Evolutionary conservation across 2,329 filamentous ascomycete genomes (phyloP).

Genomic region (Alternaria arborescens): DNA sequence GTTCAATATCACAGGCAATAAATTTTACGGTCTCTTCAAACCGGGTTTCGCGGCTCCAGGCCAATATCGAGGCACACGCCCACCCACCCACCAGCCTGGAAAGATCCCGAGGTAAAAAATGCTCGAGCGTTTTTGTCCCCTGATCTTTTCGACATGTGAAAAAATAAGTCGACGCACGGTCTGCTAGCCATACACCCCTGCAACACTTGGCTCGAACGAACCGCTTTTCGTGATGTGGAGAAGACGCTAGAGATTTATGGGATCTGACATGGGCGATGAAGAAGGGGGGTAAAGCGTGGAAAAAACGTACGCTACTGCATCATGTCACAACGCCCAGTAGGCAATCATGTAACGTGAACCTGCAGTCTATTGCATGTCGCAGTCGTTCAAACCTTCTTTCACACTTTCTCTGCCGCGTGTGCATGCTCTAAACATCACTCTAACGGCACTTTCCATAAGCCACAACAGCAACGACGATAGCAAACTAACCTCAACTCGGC

Average conservation of each 20-base stretch:
- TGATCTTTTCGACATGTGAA: conserved; percentile 12
- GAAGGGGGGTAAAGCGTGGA: conserved; percentile 10
- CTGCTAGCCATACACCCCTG: conserved; percentile 2
- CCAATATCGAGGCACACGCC: conserved; percentile 15
- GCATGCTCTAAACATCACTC: conserved; percentile 1
- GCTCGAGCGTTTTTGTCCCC: conserved; percentile 6
- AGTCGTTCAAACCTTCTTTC: conserved; percentile 8
- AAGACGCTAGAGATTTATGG: conserved; percentile 11
- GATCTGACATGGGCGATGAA: conserved; percentile 1
- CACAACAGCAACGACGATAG: background rate
- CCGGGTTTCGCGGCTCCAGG: conserved; percentile 13
- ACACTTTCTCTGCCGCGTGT: conserved; percentile 2
- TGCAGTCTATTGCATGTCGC: conserved; percentile 4
- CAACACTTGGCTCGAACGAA: conserved; percentile 7
- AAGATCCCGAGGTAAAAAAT: conserved; percentile 25
- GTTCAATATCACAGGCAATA: conserved; percentile 7
- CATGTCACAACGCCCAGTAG: conserved; percentile 11
- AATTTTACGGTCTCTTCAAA: background rate
- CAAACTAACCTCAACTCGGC: background rate
- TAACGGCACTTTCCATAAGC: conserved; percentile 2
- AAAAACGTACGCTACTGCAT: conserved; percentile 20
- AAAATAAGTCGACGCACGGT: conserved; percentile 6
- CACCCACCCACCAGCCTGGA: conserved; percentile 16
- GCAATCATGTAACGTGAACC: conserved; percentile 8
- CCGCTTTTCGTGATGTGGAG: conserved; percentile 15